Percentiles rank a stretch among this genome's conserved stretches.
These are phyloP conservation scores for Bipolaris victoriae DNA, from an alignment of 2,329 filamentous ascomycete genomes.

Conservation along the genomic window DNA sequence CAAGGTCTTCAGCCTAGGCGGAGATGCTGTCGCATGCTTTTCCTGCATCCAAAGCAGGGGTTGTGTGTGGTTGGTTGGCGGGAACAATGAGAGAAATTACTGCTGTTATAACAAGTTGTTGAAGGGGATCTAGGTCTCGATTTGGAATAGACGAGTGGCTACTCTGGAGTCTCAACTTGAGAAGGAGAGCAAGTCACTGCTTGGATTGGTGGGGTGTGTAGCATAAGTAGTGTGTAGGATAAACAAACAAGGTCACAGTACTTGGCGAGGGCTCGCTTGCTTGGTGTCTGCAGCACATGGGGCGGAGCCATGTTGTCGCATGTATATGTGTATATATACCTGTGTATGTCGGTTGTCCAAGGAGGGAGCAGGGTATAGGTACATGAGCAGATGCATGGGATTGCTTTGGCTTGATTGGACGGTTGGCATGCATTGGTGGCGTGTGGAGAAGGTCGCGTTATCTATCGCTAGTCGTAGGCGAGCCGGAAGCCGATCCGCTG, in stretches of 20 bases:
- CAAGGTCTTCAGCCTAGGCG: constrained; percentile 14
- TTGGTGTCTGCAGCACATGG: constrained; percentile 32
- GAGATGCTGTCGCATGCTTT: constrained; percentile 9
- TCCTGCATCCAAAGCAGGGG: constrained; percentile 24
- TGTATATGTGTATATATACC: background rate
- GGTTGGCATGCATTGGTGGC: constrained; percentile 8
- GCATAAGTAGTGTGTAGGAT: constrained; percentile 13
- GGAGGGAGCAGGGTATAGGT: background rate
- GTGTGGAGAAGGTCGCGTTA: constrained; percentile 15
- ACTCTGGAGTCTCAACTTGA: constrained; percentile 9
- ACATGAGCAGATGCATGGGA: background rate
- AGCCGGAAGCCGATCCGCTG: constrained; percentile 27
- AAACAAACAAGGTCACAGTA: constrained; percentile 9
- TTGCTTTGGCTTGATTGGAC: constrained; percentile 6
- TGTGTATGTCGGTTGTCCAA: background rate
- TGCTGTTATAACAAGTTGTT: background rate
- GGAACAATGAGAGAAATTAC: background rate
- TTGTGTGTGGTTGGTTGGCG: constrained; percentile 14
- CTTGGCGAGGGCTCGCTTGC: constrained; percentile 28
- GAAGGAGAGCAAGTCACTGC: constrained; percentile 1
- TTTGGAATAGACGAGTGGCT: constrained; percentile 2
- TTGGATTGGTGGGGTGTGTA: constrained; percentile 15
- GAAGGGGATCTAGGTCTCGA: background rate
- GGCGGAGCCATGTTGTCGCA: constrained; percentile 8
- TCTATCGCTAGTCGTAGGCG: constrained; percentile 26